Conservation (phyloP, 1,284 basidiomycete species). For the Stygiomarasmius scandens region DNA sequence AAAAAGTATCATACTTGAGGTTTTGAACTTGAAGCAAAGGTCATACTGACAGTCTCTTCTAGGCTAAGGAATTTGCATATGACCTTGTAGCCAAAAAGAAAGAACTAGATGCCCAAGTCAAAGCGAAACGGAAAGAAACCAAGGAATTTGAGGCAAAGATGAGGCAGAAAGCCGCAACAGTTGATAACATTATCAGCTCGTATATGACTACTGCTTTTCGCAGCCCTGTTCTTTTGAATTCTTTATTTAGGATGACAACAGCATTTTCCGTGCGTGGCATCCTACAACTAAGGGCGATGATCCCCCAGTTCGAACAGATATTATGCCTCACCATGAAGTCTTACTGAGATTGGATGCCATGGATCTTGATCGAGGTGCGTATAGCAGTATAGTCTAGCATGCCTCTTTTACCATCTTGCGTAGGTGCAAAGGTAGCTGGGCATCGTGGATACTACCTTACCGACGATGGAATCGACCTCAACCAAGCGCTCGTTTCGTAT, state of each 20-base stretch:
- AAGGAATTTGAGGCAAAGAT: constrained; percentile 81
- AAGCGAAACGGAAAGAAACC: constrained; percentile 72
- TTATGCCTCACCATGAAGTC: constrained; percentile 97
- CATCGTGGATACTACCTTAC: constrained; percentile 97
- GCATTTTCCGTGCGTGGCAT: constrained; percentile 82
- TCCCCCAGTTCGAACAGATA: constrained; percentile 59
- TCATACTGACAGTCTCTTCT: too few relatives aligned
- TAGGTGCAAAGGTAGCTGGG: constrained; percentile 89
- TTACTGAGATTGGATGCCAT: constrained; percentile 92
- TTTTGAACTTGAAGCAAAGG: not conserved
- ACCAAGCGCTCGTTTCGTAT: constrained; percentile 95
- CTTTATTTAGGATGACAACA: constrained; percentile 82
- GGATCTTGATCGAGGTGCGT: constrained; percentile 90
- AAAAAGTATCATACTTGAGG: constrained; percentile 71
- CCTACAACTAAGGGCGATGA: constrained; percentile 75
- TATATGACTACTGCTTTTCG: constrained; percentile 81
- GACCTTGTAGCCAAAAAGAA: constrained; percentile 85
- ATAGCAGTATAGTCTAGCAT: not conserved
- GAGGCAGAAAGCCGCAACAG: constrained; percentile 78
- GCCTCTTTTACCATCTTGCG: not conserved
- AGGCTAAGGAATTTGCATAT: constrained; percentile 91
- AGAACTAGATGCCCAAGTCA: constrained; percentile 77
- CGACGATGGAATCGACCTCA: constrained; percentile 95
- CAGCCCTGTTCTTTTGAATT: constrained; percentile 63
- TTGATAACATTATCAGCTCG: constrained; percentile 94